A percentile compares a stretch with the other conserved stretches of the same genome.
These are phyloP conservation scores for Mediolabrus comicus DNA, from an alignment of 108 stramenopile species.

Conservation along the genomic window DNA sequence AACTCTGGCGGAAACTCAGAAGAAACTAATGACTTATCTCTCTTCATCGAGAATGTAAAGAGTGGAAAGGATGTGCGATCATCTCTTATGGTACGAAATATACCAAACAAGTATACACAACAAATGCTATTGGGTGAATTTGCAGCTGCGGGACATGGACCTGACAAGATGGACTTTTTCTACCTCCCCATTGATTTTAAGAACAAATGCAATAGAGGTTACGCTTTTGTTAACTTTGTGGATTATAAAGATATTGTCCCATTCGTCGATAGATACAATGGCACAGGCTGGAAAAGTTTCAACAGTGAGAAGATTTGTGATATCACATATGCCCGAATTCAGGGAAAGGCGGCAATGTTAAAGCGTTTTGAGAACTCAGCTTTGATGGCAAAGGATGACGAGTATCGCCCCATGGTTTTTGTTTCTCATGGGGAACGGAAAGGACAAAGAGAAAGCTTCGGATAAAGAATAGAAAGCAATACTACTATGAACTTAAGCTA, in stretches of 20 bases:
- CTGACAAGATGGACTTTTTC: conserved; percentile 96
- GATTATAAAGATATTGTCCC: conserved; percentile 85
- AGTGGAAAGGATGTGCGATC: conserved; percentile 89
- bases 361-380: conserved; percentile 98
- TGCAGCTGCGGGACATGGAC: conserved; percentile 82
- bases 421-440: conserved; percentile 51
- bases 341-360: conserved; percentile 96
- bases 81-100: conserved; percentile 98
- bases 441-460: conserved; percentile 25
- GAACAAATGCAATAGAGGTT: conserved; percentile 98
- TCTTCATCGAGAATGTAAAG: conserved; percentile 75
- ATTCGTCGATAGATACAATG: conserved; percentile 89
- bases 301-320: conserved; percentile 99
- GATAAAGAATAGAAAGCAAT: neutral
- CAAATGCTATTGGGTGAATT: conserved; percentile 96
- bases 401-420: conserved; percentile 93
- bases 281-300: conserved; percentile 93
- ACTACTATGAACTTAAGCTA: too few relatives aligned
- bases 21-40: conserved; percentile 39
- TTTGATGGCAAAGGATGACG: conserved; percentile 97
- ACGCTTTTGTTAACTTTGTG: conserved; percentile 98
- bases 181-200: conserved; percentile 99
- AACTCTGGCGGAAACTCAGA: conserved; percentile 15
- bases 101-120: conserved; percentile 99
- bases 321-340: conserved; percentile 98